These are phyloP conservation scores for Kluyveromyces aestuarii DNA, from an alignment of 805 yeast genomes.

Conservation along the genomic window DNA sequence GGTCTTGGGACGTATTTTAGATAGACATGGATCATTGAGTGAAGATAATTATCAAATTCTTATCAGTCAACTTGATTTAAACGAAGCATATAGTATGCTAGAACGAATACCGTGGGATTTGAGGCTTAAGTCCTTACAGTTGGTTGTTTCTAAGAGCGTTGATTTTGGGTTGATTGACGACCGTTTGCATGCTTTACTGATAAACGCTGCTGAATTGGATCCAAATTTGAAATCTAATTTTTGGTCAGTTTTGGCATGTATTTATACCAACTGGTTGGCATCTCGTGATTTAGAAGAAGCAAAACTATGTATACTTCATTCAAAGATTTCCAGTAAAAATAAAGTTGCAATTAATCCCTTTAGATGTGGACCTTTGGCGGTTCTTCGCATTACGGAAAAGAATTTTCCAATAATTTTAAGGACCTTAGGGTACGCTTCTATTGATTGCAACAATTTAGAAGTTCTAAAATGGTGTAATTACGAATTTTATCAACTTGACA, in stretches of 20 bases:
- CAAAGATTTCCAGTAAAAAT: no score
- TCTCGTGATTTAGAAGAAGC: no score
- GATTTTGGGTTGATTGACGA: no score
- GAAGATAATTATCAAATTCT: constrained; percentile 17
- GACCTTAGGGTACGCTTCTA: not conserved
- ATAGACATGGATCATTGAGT: constrained; percentile 13
- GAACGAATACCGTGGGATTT: constrained; percentile 9
- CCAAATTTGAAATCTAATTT: no score
- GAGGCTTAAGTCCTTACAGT: no score
- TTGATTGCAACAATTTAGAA: not conserved
- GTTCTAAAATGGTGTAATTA: not conserved
- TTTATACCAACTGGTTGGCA: no score
- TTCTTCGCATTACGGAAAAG: not conserved
- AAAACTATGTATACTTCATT: no score
- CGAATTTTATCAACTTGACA: not conserved
- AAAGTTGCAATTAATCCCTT: no score
- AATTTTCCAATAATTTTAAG: not conserved
- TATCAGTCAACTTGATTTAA: constrained; percentile 13
- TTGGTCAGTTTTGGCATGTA: no score
- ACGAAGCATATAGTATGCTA: constrained; percentile 15
- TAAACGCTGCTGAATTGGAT: no score
- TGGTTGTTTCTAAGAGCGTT: no score
- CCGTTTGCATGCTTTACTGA: no score
- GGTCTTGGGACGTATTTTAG: constrained; percentile 15
- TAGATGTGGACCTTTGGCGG: not conserved